These are phyloP conservation scores for Lyophyllum atratum DNA, from an alignment of 768 basidiomycete genomes.

Conservation along the genomic window DNA sequence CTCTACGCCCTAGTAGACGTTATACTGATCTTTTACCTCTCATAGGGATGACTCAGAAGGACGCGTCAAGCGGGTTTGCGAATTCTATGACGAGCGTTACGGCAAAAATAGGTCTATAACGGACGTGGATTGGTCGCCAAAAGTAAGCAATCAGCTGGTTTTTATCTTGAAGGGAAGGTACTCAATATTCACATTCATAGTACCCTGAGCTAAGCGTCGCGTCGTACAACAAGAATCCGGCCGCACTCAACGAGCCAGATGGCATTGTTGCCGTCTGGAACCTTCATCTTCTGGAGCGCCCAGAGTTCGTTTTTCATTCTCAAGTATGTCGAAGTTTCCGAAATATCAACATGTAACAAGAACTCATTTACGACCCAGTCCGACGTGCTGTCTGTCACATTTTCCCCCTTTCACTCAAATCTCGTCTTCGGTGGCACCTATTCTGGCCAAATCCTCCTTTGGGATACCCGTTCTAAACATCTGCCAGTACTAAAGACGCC, in stretches of 20 bases:
- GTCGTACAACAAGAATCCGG: slow-evolving; percentile 97
- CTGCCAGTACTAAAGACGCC: slow-evolving; percentile 96
- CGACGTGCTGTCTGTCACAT: slow-evolving; percentile 94
- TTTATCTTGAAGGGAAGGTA: too few relatives aligned
- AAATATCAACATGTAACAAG: not conserved
- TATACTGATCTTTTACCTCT: not conserved
- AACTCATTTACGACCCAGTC: slow-evolving; percentile 57
- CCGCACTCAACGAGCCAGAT: slow-evolving; percentile 92
- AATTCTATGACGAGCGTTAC: slow-evolving; percentile 90
- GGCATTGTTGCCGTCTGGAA: slow-evolving; percentile 99
- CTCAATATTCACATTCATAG: slow-evolving; percentile 37
- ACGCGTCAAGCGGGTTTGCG: slow-evolving; percentile 90
- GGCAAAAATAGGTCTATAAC: slow-evolving; percentile 95
- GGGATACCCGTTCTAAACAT: slow-evolving; percentile 98
- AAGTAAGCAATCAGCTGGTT: slow-evolving; percentile 48
- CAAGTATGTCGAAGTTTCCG: slow-evolving; percentile 60
- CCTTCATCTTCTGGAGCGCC: slow-evolving; percentile 89
- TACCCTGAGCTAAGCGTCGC: slow-evolving; percentile 95
- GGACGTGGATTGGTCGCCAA: slow-evolving; percentile 96
- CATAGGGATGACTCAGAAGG: slow-evolving; percentile 88
- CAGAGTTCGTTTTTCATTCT: slow-evolving; percentile 98
- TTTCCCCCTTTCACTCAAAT: slow-evolving; percentile 98
- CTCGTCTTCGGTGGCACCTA: slow-evolving; percentile 99
- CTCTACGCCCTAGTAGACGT: not conserved
- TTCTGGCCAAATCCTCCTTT: slow-evolving; percentile 95